phyloP scores from a whole-genome alignment of 176 grass and related monocot species.

The sorghum (Sorghum bicolor) region Sorghum_bicolor_NCBIv3 NC_012871.2:74523501-74524000 shows the following conservation, averaged over 20 bases:
- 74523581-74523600: slow-evolving; percentile 48
- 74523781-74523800: slow-evolving; percentile 25
- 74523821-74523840: not conserved
- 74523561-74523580: slow-evolving; percentile 19
- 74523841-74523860: slow-evolving; percentile 32
- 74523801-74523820: slow-evolving; percentile 26
- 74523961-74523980: slow-evolving; percentile 27
- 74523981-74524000: slow-evolving; percentile 38
- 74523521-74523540: slow-evolving; percentile 60
- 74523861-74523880: slow-evolving; percentile 46
- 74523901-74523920: slow-evolving; percentile 11
- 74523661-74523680: not conserved
- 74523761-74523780: slow-evolving; percentile 35
- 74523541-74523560: slow-evolving; percentile 31
- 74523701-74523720: slow-evolving; percentile 29
- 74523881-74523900: slow-evolving; percentile 17
- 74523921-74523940: slow-evolving; percentile 25
- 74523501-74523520: slow-evolving; percentile 41
- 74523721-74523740: slow-evolving; percentile 35
- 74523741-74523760: slow-evolving; percentile 46
- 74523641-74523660: slow-evolving; percentile 37
- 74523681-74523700: not conserved
- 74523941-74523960: slow-evolving; percentile 45
- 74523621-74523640: slow-evolving; percentile 23
- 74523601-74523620: slow-evolving; percentile 40